Evolutionary conservation across 768 basidiomycete genomes (phyloP).

Genomic region (Suillus subalutaceus): DNA sequence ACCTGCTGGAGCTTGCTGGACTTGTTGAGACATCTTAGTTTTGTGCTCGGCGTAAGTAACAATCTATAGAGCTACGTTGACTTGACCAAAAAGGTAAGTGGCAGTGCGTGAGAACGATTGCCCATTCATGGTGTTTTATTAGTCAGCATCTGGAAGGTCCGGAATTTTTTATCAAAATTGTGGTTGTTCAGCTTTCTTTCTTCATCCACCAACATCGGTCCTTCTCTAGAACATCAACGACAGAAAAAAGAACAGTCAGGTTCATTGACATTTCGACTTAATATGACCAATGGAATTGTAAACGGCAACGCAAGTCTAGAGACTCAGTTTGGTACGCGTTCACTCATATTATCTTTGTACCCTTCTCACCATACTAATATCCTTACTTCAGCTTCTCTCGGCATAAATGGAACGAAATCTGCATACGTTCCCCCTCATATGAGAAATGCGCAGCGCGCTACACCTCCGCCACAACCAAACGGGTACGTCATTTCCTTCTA

Average conservation of each 20-base stretch:
- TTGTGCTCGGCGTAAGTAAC: neutral
- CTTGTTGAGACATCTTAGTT: constrained; percentile 63
- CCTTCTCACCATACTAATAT: constrained; percentile 9
- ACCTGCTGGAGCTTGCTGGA: constrained; percentile 61
- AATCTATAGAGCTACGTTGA: neutral
- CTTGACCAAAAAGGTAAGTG: neutral
- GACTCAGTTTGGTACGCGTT: constrained; percentile 67
- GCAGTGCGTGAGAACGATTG: constrained; percentile 18
- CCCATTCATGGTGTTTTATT: constrained; percentile 9
- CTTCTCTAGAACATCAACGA: constrained; percentile 34
- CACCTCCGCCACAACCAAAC: constrained; percentile 48
- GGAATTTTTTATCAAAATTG: constrained; percentile 28
- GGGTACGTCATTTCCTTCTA: constrained; percentile 48
- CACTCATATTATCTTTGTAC: neutral
- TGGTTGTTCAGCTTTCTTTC: constrained; percentile 24
- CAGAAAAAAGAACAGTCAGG: constrained; percentile 28
- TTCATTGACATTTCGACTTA: constrained; percentile 40
- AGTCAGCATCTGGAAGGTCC: constrained; percentile 30
- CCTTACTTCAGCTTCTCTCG: constrained; percentile 62
- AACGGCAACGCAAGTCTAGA: constrained; percentile 75
- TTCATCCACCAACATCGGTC: constrained; percentile 31
- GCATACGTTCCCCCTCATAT: constrained; percentile 90
- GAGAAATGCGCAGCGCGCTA: constrained; percentile 86
- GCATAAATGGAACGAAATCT: constrained; percentile 68
- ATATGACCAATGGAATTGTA: constrained; percentile 94